Percentiles rank a stretch among this genome's conserved stretches.
Evolutionary conservation across 2,329 filamentous ascomycete genomes (phyloP).

Genomic region (Reticulascus tulasneorum): DNA sequence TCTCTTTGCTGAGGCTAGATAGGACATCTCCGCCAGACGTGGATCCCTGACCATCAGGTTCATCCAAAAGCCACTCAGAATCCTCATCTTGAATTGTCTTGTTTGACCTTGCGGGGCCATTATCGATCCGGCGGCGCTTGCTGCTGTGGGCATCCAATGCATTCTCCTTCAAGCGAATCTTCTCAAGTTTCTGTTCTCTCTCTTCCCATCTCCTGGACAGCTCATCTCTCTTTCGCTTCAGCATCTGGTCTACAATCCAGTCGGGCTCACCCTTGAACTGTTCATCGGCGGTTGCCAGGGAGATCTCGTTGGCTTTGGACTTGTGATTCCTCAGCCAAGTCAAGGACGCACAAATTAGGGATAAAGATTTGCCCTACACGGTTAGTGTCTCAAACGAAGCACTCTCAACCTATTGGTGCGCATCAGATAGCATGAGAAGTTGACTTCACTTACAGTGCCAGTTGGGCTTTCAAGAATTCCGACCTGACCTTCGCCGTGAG

Average conservation of each 20-base stretch:
- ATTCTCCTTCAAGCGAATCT: slow-evolving; percentile 60
- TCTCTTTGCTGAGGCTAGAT: slow-evolving; percentile 68
- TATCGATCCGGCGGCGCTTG: slow-evolving; percentile 44
- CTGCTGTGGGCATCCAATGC: slow-evolving; percentile 47
- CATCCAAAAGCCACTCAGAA: slow-evolving; percentile 69
- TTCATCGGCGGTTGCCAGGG: slow-evolving; percentile 38
- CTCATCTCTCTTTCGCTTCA: slow-evolving; percentile 63
- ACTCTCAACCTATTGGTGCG: too few relatives aligned
- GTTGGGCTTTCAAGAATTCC: slow-evolving; percentile 94
- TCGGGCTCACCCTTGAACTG: slow-evolving; percentile 66
- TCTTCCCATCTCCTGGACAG: slow-evolving; percentile 65
- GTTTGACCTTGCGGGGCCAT: slow-evolving; percentile 17
- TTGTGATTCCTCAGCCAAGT: slow-evolving; percentile 91
- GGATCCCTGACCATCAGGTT: slow-evolving; percentile 50
- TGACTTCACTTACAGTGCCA: slow-evolving; percentile 52
- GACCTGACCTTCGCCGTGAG: slow-evolving; percentile 66
- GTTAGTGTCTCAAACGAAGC: slow-evolving; percentile 14
- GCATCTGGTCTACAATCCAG: slow-evolving; percentile 79
- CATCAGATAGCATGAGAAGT: not conserved
- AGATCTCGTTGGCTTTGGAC: slow-evolving; percentile 51
- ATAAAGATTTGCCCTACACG: slow-evolving; percentile 77
- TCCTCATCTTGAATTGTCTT: slow-evolving; percentile 48
- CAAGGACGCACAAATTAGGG: slow-evolving; percentile 81
- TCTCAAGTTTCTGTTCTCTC: slow-evolving; percentile 66
- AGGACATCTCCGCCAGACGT: slow-evolving; percentile 31